These are phyloP conservation scores for Penicillium sp. DNA, from an alignment of 2,329 filamentous ascomycete genomes.

Conservation along the genomic window DNA sequence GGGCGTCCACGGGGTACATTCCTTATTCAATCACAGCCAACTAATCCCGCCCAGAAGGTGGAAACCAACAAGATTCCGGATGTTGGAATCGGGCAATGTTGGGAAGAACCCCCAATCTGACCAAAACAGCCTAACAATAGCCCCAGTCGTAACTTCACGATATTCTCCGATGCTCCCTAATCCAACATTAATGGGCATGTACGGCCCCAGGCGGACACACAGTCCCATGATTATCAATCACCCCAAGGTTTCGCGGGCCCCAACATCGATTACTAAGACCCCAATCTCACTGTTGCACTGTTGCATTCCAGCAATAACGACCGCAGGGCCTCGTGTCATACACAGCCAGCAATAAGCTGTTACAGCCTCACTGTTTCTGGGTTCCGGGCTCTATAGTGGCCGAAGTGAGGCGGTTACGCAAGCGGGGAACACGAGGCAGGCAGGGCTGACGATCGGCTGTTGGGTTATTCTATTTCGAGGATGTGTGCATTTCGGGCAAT, in stretches of 20 bases:
- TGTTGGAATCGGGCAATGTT: neutral
- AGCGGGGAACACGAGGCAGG: slow-evolving; percentile 9
- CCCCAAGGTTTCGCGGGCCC: neutral
- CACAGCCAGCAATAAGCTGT: slow-evolving; percentile 2
- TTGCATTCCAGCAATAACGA: neutral
- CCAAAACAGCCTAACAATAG: neutral
- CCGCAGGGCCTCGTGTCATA: neutral
- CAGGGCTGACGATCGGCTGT: slow-evolving; percentile 9
- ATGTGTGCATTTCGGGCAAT: neutral
- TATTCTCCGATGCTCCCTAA: neutral
- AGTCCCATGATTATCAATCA: neutral
- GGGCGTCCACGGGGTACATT: neutral
- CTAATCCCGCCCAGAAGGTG: neutral
- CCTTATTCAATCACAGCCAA: neutral
- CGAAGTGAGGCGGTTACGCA: neutral
- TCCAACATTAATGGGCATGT: neutral
- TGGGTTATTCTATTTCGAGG: slow-evolving; percentile 1
- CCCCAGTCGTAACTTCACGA: neutral
- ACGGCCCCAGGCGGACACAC: neutral
- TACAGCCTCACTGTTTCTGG: slow-evolving; percentile 3
- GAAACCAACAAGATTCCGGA: neutral
- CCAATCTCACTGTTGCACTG: neutral
- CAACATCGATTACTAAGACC: neutral
- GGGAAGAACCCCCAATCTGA: neutral
- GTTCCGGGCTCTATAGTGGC: neutral